phyloP scores from a whole-genome alignment of 176 grass and related monocot genomes.

The barley (Hordeum vulgare) region DNA sequence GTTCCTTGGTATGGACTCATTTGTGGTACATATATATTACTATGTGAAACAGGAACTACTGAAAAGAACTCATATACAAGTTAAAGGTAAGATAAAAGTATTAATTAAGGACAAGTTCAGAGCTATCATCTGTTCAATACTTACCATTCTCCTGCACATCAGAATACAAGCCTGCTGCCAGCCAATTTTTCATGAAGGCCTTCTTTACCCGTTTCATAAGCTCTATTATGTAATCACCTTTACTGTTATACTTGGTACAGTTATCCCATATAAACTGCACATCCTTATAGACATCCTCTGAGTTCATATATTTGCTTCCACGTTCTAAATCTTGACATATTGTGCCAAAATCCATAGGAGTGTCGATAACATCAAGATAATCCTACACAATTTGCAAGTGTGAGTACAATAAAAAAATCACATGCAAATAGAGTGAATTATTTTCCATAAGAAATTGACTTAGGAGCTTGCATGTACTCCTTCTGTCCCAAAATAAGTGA shows the following conservation, averaged over 20 bases:
- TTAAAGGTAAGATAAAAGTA: neutral
- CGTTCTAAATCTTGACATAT: slow-evolving; percentile 76
- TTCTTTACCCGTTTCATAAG: slow-evolving; percentile 99
- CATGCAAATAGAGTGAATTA: neutral
- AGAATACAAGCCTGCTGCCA: slow-evolving; percentile 73
- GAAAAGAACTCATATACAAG: neutral
- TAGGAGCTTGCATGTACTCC: neutral
- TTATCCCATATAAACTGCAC: slow-evolving; percentile 94
- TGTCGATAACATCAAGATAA: slow-evolving; percentile 96
- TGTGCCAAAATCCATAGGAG: slow-evolving; percentile 98
- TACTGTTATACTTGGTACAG: slow-evolving; percentile 91
- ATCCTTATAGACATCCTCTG: slow-evolving; percentile 84
- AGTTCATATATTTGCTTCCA: slow-evolving; percentile 82
- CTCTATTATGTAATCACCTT: slow-evolving; percentile 94
- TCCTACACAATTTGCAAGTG: slow-evolving; percentile 40
- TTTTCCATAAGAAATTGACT: slow-evolving; percentile 5
- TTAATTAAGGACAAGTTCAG: neutral
- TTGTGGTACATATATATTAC: neutral
- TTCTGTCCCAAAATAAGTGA: too few relatives aligned
- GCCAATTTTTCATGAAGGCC: slow-evolving; percentile 89
- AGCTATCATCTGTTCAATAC: slow-evolving; percentile 20
- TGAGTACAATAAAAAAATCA: neutral
- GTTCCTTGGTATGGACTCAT: neutral
- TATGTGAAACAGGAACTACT: neutral
- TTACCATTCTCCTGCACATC: slow-evolving; percentile 44